Conservation (phyloP, 768 basidiomycete species). For the Xanthoconium stramineum region DNA sequence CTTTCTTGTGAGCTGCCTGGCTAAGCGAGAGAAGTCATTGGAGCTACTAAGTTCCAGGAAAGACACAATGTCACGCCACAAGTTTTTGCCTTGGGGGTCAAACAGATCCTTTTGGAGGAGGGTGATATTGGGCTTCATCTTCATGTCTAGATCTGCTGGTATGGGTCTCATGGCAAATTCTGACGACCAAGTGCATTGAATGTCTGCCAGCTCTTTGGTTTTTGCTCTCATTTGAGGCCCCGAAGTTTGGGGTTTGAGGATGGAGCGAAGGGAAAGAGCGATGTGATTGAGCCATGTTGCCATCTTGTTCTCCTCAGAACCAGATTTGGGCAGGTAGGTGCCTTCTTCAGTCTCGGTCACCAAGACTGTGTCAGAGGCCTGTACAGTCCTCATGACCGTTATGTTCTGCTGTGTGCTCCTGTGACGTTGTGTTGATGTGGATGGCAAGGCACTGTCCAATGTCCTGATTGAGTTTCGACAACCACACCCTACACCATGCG, state of each 20-base stretch:
- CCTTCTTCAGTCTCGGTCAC: background rate
- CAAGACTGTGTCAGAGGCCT: background rate
- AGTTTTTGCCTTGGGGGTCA: background rate
- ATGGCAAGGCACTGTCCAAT: no score
- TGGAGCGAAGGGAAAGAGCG: background rate
- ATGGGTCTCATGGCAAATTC: background rate
- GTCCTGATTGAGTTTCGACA: no score
- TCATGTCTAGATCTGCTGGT: background rate
- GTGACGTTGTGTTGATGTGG: no score
- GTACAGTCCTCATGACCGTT: background rate
- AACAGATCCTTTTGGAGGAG: background rate
- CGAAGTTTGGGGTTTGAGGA: background rate
- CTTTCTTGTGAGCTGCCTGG: background rate
- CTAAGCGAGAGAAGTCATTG: background rate
- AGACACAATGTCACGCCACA: background rate
- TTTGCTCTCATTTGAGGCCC: background rate
- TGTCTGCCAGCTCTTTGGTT: background rate
- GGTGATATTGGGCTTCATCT: background rate
- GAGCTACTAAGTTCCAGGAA: background rate
- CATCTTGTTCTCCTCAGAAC: background rate
- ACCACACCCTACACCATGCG: no score
- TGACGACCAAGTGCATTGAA: background rate
- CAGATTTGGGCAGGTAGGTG: background rate
- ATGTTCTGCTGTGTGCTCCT: no score
- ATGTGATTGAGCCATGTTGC: background rate